A percentile compares a stretch with the other conserved stretches of the same genome.
Conservation (phyloP, 352 stramenopile species). For the Globisporangium heterothallicum region DNA sequence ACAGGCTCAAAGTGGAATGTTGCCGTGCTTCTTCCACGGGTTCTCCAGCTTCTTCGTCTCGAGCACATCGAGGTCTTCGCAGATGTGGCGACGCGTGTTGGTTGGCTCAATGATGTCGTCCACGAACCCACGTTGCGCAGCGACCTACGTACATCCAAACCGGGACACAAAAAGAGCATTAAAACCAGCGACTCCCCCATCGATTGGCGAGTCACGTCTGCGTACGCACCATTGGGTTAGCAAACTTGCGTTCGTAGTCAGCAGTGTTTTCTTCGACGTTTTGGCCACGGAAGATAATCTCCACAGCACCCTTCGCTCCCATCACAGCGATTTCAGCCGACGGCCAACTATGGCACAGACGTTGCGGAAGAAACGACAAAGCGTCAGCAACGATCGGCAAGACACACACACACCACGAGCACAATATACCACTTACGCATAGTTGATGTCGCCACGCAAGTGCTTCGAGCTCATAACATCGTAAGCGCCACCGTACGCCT, state of each 20-base stretch:
- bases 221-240: constrained; percentile 88
- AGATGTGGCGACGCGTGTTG: constrained; percentile 91
- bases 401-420: not conserved
- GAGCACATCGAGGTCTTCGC: constrained; percentile 94
- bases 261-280: constrained; percentile 94
- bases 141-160: constrained; percentile 43
- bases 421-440: constrained; percentile 73
- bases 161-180: constrained; percentile 4
- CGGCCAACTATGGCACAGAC: constrained; percentile 43
- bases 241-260: constrained; percentile 95
- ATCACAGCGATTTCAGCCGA: constrained; percentile 87
- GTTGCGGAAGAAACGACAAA: constrained; percentile 7
- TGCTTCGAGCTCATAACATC: constrained; percentile 99
- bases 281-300: constrained; percentile 98
- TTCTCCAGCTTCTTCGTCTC: constrained; percentile 91
- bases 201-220: no score
- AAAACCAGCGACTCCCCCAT: constrained; percentile 11
- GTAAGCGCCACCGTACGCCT: constrained; percentile 98
- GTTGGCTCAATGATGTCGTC: constrained; percentile 97
- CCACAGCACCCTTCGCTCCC: constrained; percentile 94
- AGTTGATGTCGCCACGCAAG: constrained; percentile 96
- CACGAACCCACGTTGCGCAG: constrained; percentile 95
- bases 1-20: constrained; percentile 93
- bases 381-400: constrained; percentile 10
- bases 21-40: constrained; percentile 96